phyloP scores from a whole-genome alignment of 1,284 basidiomycete species.

The Irpex sp. region DNA sequence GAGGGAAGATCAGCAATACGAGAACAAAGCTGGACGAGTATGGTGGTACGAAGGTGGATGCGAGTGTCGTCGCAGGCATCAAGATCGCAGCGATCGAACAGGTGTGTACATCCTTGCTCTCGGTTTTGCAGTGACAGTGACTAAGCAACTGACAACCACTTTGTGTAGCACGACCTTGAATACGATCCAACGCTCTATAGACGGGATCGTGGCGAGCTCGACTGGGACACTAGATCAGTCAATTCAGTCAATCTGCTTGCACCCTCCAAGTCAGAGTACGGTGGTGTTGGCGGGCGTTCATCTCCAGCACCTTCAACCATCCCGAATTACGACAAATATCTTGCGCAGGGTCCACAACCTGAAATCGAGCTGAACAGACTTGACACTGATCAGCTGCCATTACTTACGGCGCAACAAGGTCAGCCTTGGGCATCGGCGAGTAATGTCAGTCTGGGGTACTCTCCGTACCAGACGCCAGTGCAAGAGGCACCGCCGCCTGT shows the following conservation, averaged over 20 bases:
- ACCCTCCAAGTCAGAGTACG: conserved; percentile 36
- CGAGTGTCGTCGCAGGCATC: conserved; percentile 68
- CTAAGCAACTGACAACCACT: conserved; percentile 3
- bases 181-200: conserved; percentile 72
- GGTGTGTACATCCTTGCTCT: conserved; percentile 29
- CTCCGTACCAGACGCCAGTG: conserved; percentile 7
- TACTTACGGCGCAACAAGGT: conserved; percentile 37
- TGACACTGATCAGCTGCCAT: conserved; percentile 50
- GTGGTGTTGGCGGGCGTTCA: conserved; percentile 31
- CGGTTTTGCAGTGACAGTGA: neutral
- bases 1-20: conserved; percentile 63
- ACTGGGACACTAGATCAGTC: conserved; percentile 76
- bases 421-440: conserved; percentile 24
- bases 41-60: conserved; percentile 70
- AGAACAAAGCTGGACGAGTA: conserved; percentile 68
- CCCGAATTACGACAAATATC: conserved; percentile 51
- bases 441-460: conserved; percentile 20
- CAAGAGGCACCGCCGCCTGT: conserved; percentile 3
- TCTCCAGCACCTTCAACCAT: conserved; percentile 40
- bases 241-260: conserved; percentile 54
- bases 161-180: conserved; percentile 57
- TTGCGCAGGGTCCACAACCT: conserved; percentile 38
- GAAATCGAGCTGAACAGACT: conserved; percentile 58
- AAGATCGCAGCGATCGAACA: conserved; percentile 76
- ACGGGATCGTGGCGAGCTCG: conserved; percentile 74